phyloP scores from a whole-genome alignment of 306 rosid genomes.

The Vigna mungo region DNA sequence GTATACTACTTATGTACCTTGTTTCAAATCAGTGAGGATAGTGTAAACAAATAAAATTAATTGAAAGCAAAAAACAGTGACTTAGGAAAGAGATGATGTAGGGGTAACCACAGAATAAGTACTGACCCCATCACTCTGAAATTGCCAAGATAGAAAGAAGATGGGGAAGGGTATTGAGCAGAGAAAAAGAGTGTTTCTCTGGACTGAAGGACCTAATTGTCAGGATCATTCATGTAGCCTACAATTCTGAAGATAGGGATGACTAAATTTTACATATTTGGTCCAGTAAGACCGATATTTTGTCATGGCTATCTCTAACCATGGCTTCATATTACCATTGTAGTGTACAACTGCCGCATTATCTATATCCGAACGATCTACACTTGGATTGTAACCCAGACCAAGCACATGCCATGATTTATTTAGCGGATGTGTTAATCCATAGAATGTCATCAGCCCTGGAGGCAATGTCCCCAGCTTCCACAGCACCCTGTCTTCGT shows the following conservation, averaged over 20 bases:
- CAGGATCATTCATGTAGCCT: slow-evolving; percentile 65
- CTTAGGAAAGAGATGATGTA: slow-evolving; percentile 44
- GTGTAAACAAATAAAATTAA: slow-evolving; percentile 74
- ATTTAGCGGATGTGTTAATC: slow-evolving; percentile 80
- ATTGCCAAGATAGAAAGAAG: slow-evolving; percentile 38
- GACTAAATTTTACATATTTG: slow-evolving; percentile 80
- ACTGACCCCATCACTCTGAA: not conserved
- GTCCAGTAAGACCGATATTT: slow-evolving; percentile 90
- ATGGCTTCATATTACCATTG: slow-evolving; percentile 97
- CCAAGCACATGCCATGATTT: slow-evolving; percentile 99
- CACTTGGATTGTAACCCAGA: slow-evolving; percentile 94
- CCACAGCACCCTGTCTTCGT: slow-evolving; percentile 94
- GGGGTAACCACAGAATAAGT: slow-evolving; percentile 43
- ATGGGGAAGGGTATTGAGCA: slow-evolving; percentile 10
- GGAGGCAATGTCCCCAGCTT: slow-evolving; percentile 97
- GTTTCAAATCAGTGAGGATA: slow-evolving; percentile 56
- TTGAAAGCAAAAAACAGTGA: slow-evolving; percentile 64
- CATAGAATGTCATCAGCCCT: slow-evolving; percentile 90
- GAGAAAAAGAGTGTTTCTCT: slow-evolving; percentile 33
- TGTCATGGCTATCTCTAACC: slow-evolving; percentile 93
- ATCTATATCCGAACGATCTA: slow-evolving; percentile 74
- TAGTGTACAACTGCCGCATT: slow-evolving; percentile 93
- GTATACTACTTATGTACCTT: slow-evolving; percentile 51
- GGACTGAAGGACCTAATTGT: slow-evolving; percentile 25
- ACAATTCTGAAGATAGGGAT: slow-evolving; percentile 83